A percentile compares a stretch with the other conserved stretches of the same genome.
These are phyloP conservation scores for Ophiostoma perfectum DNA, from an alignment of 2,329 filamentous ascomycete genomes.

Conservation along the genomic window DNA sequence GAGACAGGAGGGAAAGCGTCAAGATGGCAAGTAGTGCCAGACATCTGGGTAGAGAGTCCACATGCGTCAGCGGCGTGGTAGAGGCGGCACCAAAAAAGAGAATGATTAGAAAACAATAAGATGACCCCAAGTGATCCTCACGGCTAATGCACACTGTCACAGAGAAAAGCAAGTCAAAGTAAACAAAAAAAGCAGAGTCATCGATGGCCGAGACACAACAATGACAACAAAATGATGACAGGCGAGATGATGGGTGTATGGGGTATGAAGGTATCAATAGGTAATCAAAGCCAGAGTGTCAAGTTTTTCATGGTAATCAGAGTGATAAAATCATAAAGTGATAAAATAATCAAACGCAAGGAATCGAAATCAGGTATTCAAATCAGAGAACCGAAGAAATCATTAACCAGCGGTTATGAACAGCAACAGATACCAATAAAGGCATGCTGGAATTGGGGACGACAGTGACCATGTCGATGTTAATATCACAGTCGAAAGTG, in stretches of 20 bases:
- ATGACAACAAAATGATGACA: conserved; percentile 2
- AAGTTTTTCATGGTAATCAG: neutral
- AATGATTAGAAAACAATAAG: conserved; percentile 1
- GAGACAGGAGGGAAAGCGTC: conserved; percentile 13
- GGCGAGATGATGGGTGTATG: neutral
- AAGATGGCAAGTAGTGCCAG: neutral
- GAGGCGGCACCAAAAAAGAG: neutral
- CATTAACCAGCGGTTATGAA: too few species aligned
- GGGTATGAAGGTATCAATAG: neutral
- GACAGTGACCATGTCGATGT: too few species aligned
- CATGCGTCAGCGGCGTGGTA: neutral
- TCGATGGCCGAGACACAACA: neutral
- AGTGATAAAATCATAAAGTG: neutral
- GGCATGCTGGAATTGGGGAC: too few species aligned
- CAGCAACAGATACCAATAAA: too few species aligned
- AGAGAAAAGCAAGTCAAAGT: neutral
- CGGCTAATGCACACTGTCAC: neutral
- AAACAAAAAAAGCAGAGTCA: neutral
- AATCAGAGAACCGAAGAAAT: too few species aligned
- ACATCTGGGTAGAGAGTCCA: neutral
- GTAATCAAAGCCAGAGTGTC: neutral
- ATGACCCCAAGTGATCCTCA: neutral
- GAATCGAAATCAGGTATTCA: too few species aligned
- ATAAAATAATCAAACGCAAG: neutral
- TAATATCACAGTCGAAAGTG: too few species aligned